Conservation (phyloP, 768 basidiomycete species). For the Suillus subaureus region DNA sequence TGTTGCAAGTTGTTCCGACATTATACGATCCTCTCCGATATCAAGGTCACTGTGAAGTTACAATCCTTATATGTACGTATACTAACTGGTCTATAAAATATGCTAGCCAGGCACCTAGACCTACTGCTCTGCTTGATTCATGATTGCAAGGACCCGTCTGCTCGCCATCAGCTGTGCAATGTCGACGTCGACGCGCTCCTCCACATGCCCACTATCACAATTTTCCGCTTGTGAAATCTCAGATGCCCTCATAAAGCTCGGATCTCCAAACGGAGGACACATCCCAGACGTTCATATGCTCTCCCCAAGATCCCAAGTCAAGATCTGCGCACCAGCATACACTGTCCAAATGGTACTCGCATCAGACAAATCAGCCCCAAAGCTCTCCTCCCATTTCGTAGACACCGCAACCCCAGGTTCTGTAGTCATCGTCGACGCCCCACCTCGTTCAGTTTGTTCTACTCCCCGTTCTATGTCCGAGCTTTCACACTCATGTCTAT, state of each 20-base stretch:
- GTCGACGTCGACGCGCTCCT: slow-evolving; percentile 16
- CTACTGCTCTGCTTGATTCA: background rate
- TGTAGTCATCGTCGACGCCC: slow-evolving; percentile 75
- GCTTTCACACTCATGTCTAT: background rate
- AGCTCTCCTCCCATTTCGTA: slow-evolving; percentile 73
- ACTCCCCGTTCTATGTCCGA: slow-evolving; percentile 14
- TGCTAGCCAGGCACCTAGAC: background rate
- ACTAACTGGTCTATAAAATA: too few species aligned
- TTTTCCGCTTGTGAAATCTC: slow-evolving; percentile 85
- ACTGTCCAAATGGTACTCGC: slow-evolving; percentile 81
- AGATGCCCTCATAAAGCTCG: slow-evolving; percentile 85
- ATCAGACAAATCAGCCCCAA: slow-evolving; percentile 62
- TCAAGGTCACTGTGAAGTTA: too few species aligned
- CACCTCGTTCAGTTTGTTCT: slow-evolving; percentile 53
- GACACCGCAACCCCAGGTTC: slow-evolving; percentile 69
- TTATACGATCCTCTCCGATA: too few species aligned
- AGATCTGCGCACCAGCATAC: slow-evolving; percentile 78
- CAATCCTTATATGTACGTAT: too few species aligned
- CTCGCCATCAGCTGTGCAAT: slow-evolving; percentile 18
- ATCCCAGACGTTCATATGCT: slow-evolving; percentile 76
- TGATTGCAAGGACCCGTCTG: slow-evolving; percentile 10
- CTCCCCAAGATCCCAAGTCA: slow-evolving; percentile 38
- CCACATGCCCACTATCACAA: slow-evolving; percentile 22
- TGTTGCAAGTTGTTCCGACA: too few species aligned
- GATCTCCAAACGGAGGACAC: slow-evolving; percentile 68